Conservation (phyloP, 2,329 filamentous ascomycete genomes). For the Dothistroma pini region DNA sequence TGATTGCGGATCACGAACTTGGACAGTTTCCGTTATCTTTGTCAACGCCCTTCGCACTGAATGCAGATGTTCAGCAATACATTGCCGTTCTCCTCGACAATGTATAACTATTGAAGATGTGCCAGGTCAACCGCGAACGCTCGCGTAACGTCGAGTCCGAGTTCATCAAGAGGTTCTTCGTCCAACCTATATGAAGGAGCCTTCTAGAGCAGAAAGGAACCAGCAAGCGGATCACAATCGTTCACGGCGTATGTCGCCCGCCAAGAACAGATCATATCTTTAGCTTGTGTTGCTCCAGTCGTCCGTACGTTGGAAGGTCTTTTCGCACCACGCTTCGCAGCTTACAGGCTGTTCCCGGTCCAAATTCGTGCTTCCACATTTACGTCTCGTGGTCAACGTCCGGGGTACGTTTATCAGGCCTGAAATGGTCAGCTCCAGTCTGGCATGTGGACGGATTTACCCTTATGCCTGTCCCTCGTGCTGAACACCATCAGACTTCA, state of each 20-base stretch:
- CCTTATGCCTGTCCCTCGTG: constrained; percentile 5
- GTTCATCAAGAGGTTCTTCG: too few relatives aligned
- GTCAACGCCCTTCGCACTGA: neutral
- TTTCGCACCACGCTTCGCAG: constrained; percentile 9
- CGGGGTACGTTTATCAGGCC: neutral
- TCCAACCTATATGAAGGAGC: too few relatives aligned
- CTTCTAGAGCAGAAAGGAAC: too few relatives aligned
- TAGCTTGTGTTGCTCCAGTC: constrained; percentile 11
- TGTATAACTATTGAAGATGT: too few relatives aligned
- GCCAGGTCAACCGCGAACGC: too few relatives aligned
- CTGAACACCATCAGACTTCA: constrained; percentile 13
- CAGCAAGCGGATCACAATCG: too few relatives aligned
- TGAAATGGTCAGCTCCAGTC: neutral
- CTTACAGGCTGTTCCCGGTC: constrained; percentile 7
- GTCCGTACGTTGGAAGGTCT: constrained; percentile 20
- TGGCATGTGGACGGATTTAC: neutral
- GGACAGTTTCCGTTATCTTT: too few relatives aligned
- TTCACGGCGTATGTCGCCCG: too few relatives aligned
- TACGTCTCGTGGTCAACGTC: constrained; percentile 13
- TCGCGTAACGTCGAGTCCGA: too few relatives aligned
- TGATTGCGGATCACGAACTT: too few relatives aligned
- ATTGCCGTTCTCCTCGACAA: too few relatives aligned
- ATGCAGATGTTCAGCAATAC: neutral
- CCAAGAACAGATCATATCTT: too few relatives aligned
- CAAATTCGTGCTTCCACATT: constrained; percentile 18